Conservation (phyloP, 108 stramenopile genomes). For the Asterionellopsis glacialis region DNA sequence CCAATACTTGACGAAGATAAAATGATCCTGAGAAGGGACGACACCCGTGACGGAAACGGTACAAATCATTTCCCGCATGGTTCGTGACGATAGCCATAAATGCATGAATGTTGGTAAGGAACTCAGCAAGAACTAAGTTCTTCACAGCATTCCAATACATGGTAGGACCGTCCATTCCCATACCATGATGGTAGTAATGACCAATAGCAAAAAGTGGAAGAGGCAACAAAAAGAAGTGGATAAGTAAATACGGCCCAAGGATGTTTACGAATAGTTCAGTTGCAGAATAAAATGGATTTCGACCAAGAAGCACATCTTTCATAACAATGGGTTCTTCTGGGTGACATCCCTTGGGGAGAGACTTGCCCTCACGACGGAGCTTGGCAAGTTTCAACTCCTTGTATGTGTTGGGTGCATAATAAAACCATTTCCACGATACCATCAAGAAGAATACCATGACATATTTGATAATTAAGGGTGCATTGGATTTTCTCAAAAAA, state of each 20-base stretch:
- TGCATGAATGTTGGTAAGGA: conserved; percentile 79
- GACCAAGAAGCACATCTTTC: conserved; percentile 31
- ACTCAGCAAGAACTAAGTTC: conserved; percentile 79
- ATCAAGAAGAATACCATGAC: conserved; percentile 41
- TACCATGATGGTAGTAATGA: conserved; percentile 20
- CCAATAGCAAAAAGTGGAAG: conserved; percentile 47
- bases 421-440: conserved; percentile 87
- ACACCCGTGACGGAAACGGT: conserved; percentile 83
- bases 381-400: conserved; percentile 80
- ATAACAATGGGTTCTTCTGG: conserved; percentile 70
- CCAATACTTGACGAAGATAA: conserved; percentile 85
- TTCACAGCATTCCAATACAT: conserved; percentile 45
- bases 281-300: conserved; percentile 56
- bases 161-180: conserved; percentile 13
- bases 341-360: conserved; percentile 53
- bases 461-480: conserved; percentile 59
- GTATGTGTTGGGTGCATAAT: conserved; percentile 91
- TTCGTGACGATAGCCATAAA: conserved; percentile 88
- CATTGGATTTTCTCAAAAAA: conserved; percentile 46
- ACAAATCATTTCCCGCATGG: conserved; percentile 89
- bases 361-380: conserved; percentile 38
- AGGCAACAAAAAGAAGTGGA: conserved; percentile 69
- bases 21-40: conserved; percentile 80
- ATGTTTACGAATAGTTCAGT: conserved; percentile 57
- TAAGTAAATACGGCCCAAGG: conserved; percentile 69